These are phyloP conservation scores for Trametes sp. DNA, from an alignment of 1,284 basidiomycete genomes.

Conservation along the genomic window DNA sequence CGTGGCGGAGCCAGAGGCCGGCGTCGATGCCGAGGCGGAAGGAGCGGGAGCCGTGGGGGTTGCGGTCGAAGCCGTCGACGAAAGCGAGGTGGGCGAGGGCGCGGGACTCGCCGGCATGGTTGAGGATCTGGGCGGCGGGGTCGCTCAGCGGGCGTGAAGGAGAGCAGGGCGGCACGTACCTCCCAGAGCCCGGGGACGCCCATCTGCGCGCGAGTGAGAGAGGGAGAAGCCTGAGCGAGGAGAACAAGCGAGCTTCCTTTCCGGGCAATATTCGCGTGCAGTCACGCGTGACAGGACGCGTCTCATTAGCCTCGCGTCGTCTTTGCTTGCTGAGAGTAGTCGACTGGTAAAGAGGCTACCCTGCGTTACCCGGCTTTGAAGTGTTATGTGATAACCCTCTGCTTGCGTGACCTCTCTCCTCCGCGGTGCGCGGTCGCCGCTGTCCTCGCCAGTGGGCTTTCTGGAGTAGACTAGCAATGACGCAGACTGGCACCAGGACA, in stretches of 20 bases:
- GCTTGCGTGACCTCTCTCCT: too few species aligned
- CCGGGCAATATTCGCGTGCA: background rate
- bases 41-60: conserved; percentile 46
- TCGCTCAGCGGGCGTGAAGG: background rate
- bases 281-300: conserved; percentile 9
- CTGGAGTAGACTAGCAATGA: too few species aligned
- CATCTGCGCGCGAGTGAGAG: too few species aligned
- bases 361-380: too few species aligned
- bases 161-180: conserved; percentile 29
- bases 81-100: conserved; percentile 49
- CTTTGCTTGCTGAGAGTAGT: too few species aligned
- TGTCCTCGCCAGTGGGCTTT: too few species aligned
- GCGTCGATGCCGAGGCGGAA: conserved; percentile 56
- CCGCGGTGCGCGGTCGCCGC: too few species aligned
- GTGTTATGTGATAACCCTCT: too few species aligned
- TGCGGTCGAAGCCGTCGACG: conserved; percentile 52
- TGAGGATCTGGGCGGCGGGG: conserved; percentile 42
- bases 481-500: too few species aligned
- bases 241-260: too few species aligned
- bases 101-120: conserved; percentile 46
- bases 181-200: conserved; percentile 45
- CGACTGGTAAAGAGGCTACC: too few species aligned
- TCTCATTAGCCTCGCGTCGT: conserved; percentile 5
- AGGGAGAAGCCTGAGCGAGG: too few species aligned
- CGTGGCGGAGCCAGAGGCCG: conserved; percentile 56